Evolutionary conservation across 768 basidiomycete genomes (phyloP), one percentile per base, ranked within the genome.

Genomic region (Termitomyces sp.): DNA sequence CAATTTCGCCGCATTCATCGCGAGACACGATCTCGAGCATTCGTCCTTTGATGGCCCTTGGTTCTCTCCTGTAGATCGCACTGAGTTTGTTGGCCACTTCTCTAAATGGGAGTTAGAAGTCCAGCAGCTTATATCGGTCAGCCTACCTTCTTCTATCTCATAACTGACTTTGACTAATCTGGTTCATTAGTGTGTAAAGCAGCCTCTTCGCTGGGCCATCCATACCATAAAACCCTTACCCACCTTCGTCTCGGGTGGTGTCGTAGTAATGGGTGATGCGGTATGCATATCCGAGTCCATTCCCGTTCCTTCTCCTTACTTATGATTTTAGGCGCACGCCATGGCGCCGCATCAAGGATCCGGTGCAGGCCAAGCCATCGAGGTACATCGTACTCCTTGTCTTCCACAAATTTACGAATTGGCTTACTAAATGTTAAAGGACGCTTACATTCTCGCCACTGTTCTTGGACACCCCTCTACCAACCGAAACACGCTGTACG

Each of bases 1-100:
- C 60, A 90, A 88, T 60, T 75, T 88, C 53, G 86, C 78, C 16
- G 84, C 82, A 1, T 84, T 85, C 61, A 73, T 68, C 23, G 65
- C 76, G 18, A 70, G 72, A 23, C 76, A 77, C 56, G 78, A 84
- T 27, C 69, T 78, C n/a, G 79, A 86, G 59, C 69, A 72, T 54
- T 78, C 83, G 1, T 64, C 66, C 22, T 82, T 75, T 55, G 67
- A 75, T 12, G 78, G 76, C 4, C 70, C 79, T 13, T 85, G 82
- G 84, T 76, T 84, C 5, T 70, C 70, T 29, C 72, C 74, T 7
- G 62, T 76, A 1, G 71, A 78, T 20, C 74, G 68, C 51, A 63
- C 74, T 22, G 81, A 85, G 48, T 63, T 87, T 32, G 48, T 70
- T 5, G 61, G 59, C 9, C 65, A 73, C 25, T 88, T 83, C 58